These are phyloP conservation scores for Boletellus deceptivus DNA, from an alignment of 1,284 basidiomycete species.

Conservation along the genomic window DNA sequence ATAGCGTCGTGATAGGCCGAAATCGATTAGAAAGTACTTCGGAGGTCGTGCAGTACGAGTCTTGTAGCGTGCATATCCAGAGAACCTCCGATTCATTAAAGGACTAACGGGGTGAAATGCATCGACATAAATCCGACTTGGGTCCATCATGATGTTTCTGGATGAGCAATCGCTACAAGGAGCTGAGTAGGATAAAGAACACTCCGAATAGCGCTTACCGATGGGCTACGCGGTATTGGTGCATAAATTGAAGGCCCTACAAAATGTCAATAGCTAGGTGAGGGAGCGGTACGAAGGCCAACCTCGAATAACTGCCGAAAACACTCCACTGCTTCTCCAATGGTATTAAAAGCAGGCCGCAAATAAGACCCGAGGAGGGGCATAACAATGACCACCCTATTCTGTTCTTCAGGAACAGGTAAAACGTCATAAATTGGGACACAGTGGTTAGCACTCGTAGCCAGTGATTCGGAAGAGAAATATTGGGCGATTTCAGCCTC, in stretches of 20 bases:
- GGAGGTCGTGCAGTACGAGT: conserved; percentile 33
- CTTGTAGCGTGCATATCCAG: conserved; percentile 15
- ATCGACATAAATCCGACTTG: conserved; percentile 26
- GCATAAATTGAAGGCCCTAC: conserved; percentile 25
- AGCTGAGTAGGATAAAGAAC: neutral
- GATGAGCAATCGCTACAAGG: conserved; percentile 14
- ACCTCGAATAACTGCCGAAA: conserved; percentile 36
- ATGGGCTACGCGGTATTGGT: conserved; percentile 23
- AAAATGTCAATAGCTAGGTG: neutral
- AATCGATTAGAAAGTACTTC: conserved; percentile 41
- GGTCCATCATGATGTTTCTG: conserved; percentile 39
- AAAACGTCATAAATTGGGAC: conserved; percentile 33
- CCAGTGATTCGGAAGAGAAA: conserved; percentile 11
- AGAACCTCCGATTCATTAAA: conserved; percentile 19
- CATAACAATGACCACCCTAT: conserved; percentile 29
- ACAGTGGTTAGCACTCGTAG: conserved; percentile 33
- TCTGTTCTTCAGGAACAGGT: conserved; percentile 12
- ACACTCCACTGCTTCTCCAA: conserved; percentile 36
- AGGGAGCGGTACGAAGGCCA: conserved; percentile 16
- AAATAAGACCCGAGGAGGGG: conserved; percentile 21
- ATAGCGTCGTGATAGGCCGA: conserved; percentile 36
- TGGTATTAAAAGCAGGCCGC: conserved; percentile 31
- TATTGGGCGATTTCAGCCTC: conserved; percentile 28
- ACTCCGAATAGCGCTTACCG: neutral
- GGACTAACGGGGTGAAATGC: conserved; percentile 25